These are phyloP conservation scores for Cutaneotrichosporon sp. DNA, from an alignment of 1,284 basidiomycete genomes.

Conservation along the genomic window DNA sequence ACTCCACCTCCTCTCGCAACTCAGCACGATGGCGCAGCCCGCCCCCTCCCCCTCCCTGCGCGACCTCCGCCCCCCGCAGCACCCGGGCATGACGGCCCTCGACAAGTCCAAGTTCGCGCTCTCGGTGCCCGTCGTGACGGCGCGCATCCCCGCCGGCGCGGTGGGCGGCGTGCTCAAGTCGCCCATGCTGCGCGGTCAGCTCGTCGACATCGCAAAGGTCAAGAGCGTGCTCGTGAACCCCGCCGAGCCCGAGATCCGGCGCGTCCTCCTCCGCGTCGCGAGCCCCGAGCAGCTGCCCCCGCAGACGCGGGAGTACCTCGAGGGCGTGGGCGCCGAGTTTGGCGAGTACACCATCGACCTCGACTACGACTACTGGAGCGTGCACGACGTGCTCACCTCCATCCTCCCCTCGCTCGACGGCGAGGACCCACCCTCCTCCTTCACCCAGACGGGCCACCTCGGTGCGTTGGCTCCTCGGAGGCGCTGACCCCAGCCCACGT, in stretches of 20 bases:
- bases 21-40: background rate
- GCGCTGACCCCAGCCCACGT: conserved; percentile 63
- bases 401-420: conserved; percentile 74
- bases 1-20: background rate
- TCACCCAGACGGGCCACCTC: conserved; percentile 87
- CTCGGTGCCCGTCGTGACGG: conserved; percentile 66
- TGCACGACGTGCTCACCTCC: conserved; percentile 76
- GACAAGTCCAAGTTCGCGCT: conserved; percentile 67
- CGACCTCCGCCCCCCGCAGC: conserved; percentile 39
- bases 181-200: conserved; percentile 58
- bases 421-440: conserved; percentile 80
- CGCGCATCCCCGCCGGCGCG: conserved; percentile 62
- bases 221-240: conserved; percentile 63
- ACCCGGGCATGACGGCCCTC: conserved; percentile 54
- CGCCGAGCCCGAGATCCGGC: conserved; percentile 56
- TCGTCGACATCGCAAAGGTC: conserved; percentile 68
- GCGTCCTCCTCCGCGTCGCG: conserved; percentile 65
- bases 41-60: conserved; percentile 10
- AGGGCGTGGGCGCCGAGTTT: conserved; percentile 61
- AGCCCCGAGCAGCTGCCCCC: conserved; percentile 65
- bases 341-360: conserved; percentile 64
- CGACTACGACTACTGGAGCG: conserved; percentile 81
- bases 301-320: conserved; percentile 62
- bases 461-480: conserved; percentile 62
- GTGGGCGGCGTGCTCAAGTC: conserved; percentile 63